Evolutionary conservation across 345 rosid genomes (phyloP), one percentile per base, ranked within the genome.

Genomic region (Pelargonium nanum): DNA sequence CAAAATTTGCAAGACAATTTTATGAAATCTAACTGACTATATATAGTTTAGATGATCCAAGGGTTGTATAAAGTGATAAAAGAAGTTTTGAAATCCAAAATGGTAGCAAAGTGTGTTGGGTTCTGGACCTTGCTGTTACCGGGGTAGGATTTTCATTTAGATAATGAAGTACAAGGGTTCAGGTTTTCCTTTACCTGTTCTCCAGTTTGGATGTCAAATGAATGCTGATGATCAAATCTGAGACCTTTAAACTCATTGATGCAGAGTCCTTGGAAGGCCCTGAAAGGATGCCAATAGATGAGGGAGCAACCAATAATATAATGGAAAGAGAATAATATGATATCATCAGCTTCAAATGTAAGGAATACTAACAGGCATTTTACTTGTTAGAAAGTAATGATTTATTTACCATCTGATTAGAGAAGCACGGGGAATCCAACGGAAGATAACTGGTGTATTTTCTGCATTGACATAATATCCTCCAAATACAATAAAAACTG

Each of bases 251-350:
- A 87, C 68, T 93, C 99, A 61, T 93, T 89, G 82, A 93, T 81
- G 75, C 89, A 89, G 63, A 93, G 90, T 59, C 99, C 99, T 78
- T 93, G 89, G 72, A 87, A 92, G 28, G 99, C 97, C 99, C 98
- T 92, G 87, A 72, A 73, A 56, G 58, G n/a, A n/a, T 75, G 25
- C 25, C 26, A 22, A 59, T 55, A 56, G 66, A 67, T 67, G n/a
- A n/a, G n/a, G n/a, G n/a, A 22, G n/a, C n/a, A n/a, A n/a, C n/a
- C n/a, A n/a, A n/a, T n/a, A n/a, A n/a, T n/a, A n/a, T n/a, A n/a
- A n/a, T n/a, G 32, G 10, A 9, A 40, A 64, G 24, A 22, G 61
- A 59, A 30, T n/a, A n/a, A n/a, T n/a, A n/a, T n/a, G n/a, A n/a
- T n/a, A n/a, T n/a, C n/a, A n/a, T n/a, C n/a, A n/a, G n/a, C n/a